Evolutionary conservation across 768 basidiomycete genomes (phyloP).

Genomic region (Rubroboletus satanas): DNA sequence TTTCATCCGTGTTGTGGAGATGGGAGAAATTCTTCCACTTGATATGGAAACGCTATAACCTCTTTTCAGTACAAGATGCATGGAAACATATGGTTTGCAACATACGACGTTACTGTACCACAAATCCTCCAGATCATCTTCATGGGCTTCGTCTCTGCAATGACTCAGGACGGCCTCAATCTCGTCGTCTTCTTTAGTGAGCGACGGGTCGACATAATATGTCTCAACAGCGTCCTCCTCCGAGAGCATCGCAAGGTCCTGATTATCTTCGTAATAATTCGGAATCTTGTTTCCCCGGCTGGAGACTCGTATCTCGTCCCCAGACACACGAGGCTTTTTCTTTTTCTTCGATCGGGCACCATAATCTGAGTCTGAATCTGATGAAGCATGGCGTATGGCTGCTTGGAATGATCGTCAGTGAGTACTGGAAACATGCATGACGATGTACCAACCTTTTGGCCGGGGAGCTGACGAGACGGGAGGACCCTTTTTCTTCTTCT

Average conservation of each 20-base stretch:
- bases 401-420: conserved; percentile 29
- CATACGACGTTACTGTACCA: conserved; percentile 86
- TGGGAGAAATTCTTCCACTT: conserved; percentile 99
- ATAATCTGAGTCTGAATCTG: conserved; percentile 86
- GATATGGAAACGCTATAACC: conserved; percentile 86
- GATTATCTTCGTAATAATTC: conserved; percentile 76
- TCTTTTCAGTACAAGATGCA: conserved; percentile 5
- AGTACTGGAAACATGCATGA: conserved; percentile 2
- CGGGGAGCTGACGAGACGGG: conserved; percentile 44
- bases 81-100: not conserved
- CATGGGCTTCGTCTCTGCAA: conserved; percentile 76
- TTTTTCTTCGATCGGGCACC: conserved; percentile 85
- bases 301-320: conserved; percentile 75
- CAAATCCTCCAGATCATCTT: conserved; percentile 71
- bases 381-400: conserved; percentile 53
- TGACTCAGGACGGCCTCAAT: conserved; percentile 91
- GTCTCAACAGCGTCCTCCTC: conserved; percentile 52
- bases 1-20: conserved; percentile 98
- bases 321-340: conserved; percentile 55
- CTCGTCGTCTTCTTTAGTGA: conserved; percentile 69
- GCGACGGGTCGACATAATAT: conserved; percentile 52
- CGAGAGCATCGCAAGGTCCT: conserved; percentile 71
- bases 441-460: conserved; percentile 50
- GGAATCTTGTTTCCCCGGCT: conserved; percentile 73
- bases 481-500: conserved; percentile 54